Conservation (phyloP, 352 stramenopile genomes). For the Globisporangium splendens region DNA sequence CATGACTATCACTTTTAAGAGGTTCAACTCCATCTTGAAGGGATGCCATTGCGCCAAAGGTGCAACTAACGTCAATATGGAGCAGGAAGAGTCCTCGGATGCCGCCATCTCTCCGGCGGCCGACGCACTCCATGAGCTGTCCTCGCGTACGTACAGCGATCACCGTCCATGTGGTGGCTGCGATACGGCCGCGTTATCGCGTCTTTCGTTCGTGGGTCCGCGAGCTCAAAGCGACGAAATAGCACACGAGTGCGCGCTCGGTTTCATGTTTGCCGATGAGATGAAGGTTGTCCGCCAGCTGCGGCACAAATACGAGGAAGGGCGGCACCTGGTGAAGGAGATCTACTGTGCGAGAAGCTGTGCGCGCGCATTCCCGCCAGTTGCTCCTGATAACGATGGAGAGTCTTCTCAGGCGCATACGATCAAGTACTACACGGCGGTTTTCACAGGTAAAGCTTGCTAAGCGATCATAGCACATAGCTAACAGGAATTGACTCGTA, state of each 20-base stretch:
- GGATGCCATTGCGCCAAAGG: constrained; percentile 10
- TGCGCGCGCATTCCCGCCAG: constrained; percentile 40
- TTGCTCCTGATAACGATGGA: constrained; percentile 18
- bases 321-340: constrained; percentile 28
- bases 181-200: constrained; percentile 16
- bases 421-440: constrained; percentile 38
- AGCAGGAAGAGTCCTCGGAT: constrained; percentile 2
- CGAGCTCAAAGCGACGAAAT: constrained; percentile 25
- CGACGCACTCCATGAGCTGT: constrained; percentile 24
- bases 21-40: constrained; percentile 16
- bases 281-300: constrained; percentile 58
- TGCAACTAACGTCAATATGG: neutral
- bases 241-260: constrained; percentile 43
- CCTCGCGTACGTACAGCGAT: constrained; percentile 17
- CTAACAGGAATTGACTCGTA: too few relatives aligned
- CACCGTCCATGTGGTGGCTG: constrained; percentile 6
- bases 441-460: constrained; percentile 59
- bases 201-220: constrained; percentile 24
- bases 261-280: constrained; percentile 56
- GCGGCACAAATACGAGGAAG: constrained; percentile 32
- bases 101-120: neutral
- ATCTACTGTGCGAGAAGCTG: constrained; percentile 66
- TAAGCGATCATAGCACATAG: too few relatives aligned
- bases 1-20: constrained; percentile 4
- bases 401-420: constrained; percentile 12